Percentiles rank a stretch among this genome's conserved stretches.
phyloP scores from a whole-genome alignment of 2,329 filamentous ascomycete genomes.

The Cladophialophora psammophila region DNA sequence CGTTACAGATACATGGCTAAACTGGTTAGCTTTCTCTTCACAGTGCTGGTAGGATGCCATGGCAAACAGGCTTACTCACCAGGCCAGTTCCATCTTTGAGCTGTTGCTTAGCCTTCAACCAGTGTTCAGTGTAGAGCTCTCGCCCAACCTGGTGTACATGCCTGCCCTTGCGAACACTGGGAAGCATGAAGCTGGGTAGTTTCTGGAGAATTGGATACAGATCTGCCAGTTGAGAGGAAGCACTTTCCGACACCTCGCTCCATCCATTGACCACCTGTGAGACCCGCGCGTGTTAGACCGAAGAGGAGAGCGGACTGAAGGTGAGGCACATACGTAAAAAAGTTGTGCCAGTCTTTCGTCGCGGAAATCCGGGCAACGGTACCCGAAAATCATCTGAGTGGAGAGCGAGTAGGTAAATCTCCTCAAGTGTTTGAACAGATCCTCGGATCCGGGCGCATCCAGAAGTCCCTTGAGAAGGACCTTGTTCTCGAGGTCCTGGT shows the following conservation, averaged over 20 bases:
- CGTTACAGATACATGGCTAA: constrained; percentile 34
- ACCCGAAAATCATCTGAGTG: constrained; percentile 35
- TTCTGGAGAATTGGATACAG: constrained; percentile 33
- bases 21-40: constrained; percentile 8
- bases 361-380: constrained; percentile 23
- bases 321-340: constrained; percentile 11
- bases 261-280: constrained; percentile 31
- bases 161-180: constrained; percentile 24
- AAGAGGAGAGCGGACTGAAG: too few relatives aligned
- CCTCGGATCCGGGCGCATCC: constrained; percentile 15
- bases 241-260: constrained; percentile 28
- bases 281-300: background rate
- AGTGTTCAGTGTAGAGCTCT: constrained; percentile 30
- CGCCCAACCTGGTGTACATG: constrained; percentile 31
- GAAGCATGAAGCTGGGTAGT: constrained; percentile 34
- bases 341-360: constrained; percentile 29
- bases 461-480: constrained; percentile 29
- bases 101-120: constrained; percentile 30
- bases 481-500: constrained; percentile 37
- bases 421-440: constrained; percentile 31
- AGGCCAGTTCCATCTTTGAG: constrained; percentile 25
- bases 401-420: constrained; percentile 30
- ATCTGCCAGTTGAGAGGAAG: constrained; percentile 30
- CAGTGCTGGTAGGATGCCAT: too few relatives aligned
- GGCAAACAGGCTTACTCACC: constrained; percentile 13